Evolutionary conservation across 2,329 filamentous ascomycete species (phyloP).

Genomic region (Tolypocladium endophyticum): DNA sequence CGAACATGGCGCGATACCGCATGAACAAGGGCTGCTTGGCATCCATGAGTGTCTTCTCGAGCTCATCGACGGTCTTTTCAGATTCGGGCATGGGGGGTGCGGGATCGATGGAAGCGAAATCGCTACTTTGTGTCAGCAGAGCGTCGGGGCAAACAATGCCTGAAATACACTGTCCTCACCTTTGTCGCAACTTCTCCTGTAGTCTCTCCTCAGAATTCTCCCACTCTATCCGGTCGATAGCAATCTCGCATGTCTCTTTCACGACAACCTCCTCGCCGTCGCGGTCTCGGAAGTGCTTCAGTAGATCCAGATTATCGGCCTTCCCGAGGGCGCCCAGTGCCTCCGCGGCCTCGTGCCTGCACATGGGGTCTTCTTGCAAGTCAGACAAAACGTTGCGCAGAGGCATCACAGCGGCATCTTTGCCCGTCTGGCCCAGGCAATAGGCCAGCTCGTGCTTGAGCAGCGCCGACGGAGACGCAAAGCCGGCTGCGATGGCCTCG

Average conservation of each 20-base stretch:
- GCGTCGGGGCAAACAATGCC: constrained; percentile 2
- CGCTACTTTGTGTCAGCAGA: constrained; percentile 38
- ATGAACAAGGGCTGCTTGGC: constrained; percentile 72
- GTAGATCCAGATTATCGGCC: constrained; percentile 58
- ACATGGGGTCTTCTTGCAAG: constrained; percentile 82
- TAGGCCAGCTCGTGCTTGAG: constrained; percentile 97
- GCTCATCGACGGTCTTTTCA: constrained; percentile 58
- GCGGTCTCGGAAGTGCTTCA: constrained; percentile 66
- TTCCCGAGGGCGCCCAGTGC: constrained; percentile 83
- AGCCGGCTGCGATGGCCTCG: constrained; percentile 78
- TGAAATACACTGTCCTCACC: constrained; percentile 38
- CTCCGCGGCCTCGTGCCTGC: constrained; percentile 91
- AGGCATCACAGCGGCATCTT: constrained; percentile 61
- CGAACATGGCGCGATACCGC: constrained; percentile 97
- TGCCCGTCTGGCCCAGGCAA: constrained; percentile 84
- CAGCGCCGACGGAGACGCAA: constrained; percentile 74
- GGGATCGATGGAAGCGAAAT: constrained; percentile 92
- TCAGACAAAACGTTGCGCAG: constrained; percentile 68
- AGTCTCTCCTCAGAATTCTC: constrained; percentile 65
- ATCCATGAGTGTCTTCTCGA: constrained; percentile 72
- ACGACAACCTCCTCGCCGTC: constrained; percentile 68
- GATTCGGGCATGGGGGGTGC: constrained; percentile 75
- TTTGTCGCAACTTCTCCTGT: constrained; percentile 68
- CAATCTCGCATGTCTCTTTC: constrained; percentile 94
- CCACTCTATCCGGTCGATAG: constrained; percentile 89